Conservation (phyloP, 2,329 filamentous ascomycete species). For the Neodidymelliopsis sp. region DNA sequence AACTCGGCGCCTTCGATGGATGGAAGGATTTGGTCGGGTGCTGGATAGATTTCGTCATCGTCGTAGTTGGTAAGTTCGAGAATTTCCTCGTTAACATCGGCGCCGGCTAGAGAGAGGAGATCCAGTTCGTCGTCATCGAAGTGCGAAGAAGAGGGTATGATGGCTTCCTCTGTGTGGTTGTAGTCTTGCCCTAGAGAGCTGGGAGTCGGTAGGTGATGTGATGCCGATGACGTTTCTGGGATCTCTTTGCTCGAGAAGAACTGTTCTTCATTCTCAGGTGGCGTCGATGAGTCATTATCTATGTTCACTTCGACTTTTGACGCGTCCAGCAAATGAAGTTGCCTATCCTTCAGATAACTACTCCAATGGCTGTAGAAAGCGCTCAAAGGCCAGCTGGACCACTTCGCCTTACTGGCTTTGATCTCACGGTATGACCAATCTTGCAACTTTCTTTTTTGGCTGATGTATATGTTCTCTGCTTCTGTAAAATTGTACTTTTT, state of each 20-base stretch:
- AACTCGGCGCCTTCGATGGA: constrained; percentile 32
- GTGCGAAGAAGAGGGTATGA: constrained; percentile 26
- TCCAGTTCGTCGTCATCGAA: constrained; percentile 41
- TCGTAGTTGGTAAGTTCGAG: constrained; percentile 3
- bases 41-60: constrained; percentile 12
- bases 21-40: constrained; percentile 29
- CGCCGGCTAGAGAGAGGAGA: constrained; percentile 33
- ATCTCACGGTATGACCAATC: constrained; percentile 37
- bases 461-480: constrained; percentile 48
- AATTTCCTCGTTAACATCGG: constrained; percentile 18
- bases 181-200: constrained; percentile 33
- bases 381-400: constrained; percentile 27
- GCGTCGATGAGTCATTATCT: neutral
- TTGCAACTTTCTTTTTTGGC: constrained; percentile 37
- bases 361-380: constrained; percentile 28
- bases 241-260: constrained; percentile 15
- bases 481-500: constrained; percentile 36
- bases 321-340: constrained; percentile 11
- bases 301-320: neutral
- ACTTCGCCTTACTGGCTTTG: constrained; percentile 26
- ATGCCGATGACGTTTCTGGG: constrained; percentile 5
- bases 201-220: constrained; percentile 41
- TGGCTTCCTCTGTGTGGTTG: neutral
- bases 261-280: constrained; percentile 3
- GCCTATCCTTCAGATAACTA: constrained; percentile 17